Evolutionary conservation across 1,284 basidiomycete species (phyloP).

Genomic region (Trichosporon faecale): DNA sequence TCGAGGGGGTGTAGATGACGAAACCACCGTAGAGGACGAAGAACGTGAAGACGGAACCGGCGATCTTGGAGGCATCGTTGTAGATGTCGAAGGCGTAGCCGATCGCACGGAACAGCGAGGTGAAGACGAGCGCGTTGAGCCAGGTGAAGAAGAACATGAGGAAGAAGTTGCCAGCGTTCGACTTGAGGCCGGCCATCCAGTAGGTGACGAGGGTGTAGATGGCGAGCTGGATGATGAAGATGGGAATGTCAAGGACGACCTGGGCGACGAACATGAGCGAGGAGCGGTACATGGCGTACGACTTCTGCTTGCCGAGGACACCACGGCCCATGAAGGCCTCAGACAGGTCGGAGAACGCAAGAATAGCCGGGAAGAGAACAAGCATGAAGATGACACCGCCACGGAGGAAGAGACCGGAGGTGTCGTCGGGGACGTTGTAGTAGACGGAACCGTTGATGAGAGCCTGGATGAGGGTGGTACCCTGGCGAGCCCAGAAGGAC

Average conservation of each 20-base stretch:
- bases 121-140: conserved; percentile 33
- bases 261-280: conserved; percentile 59
- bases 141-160: conserved; percentile 40
- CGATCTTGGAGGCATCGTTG: conserved; percentile 48
- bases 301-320: conserved; percentile 61
- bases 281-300: conserved; percentile 52
- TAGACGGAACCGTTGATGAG: conserved; percentile 68
- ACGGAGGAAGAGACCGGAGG: conserved; percentile 63
- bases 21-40: conserved; percentile 42
- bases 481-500: conserved; percentile 41
- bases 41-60: conserved; percentile 39
- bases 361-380: conserved; percentile 54
- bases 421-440: conserved; percentile 61
- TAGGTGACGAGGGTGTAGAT: conserved; percentile 52
- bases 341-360: conserved; percentile 65
- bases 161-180: conserved; percentile 45
- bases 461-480: conserved; percentile 38
- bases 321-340: conserved; percentile 68
- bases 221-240: conserved; percentile 49
- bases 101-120: conserved; percentile 44
- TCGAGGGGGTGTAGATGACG: conserved; percentile 41
- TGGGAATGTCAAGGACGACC: conserved; percentile 60
- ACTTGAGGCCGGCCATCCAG: conserved; percentile 40
- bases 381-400: conserved; percentile 63
- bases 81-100: conserved; percentile 44